phyloP scores from a whole-genome alignment of 192 early-diverging fungal species.

The Umbelopsis vinacea region DNA sequence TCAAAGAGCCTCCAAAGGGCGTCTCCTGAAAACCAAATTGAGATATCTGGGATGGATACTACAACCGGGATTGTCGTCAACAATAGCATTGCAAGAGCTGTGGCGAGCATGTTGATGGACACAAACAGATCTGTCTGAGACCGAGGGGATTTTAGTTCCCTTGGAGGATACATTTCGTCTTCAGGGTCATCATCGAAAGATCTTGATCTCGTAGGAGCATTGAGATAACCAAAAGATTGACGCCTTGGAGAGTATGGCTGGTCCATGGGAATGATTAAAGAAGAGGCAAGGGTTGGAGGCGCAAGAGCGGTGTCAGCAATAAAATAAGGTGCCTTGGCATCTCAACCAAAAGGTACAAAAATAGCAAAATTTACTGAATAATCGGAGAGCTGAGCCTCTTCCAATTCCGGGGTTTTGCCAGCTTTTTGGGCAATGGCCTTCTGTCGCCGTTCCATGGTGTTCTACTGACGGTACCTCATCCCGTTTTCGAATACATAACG shows the following conservation, averaged over 20 bases:
- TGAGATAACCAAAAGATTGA: not conserved
- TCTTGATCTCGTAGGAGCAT: not conserved
- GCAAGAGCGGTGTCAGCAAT: no score
- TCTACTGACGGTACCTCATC: no score
- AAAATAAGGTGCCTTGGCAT: no score
- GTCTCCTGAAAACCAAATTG: slow-evolving; percentile 41
- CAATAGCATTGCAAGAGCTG: slow-evolving; percentile 33
- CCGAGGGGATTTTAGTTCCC: not conserved
- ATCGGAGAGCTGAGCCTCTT: no score
- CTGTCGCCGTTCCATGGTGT: no score
- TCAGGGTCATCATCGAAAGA: slow-evolving; percentile 2
- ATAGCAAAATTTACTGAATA: no score
- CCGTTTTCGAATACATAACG: no score
- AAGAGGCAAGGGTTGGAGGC: not conserved
- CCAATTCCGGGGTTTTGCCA: no score
- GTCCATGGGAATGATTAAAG: not conserved
- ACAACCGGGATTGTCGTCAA: slow-evolving; percentile 39
- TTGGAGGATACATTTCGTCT: not conserved
- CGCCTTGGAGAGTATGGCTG: slow-evolving; percentile 1
- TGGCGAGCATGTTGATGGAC: slow-evolving; percentile 10
- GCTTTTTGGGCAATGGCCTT: no score
- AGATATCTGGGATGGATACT: slow-evolving; percentile 25
- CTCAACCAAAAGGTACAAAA: no score
- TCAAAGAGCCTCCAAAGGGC: slow-evolving; percentile 42
- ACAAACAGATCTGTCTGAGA: not conserved